Base-by-base conservation (phyloP, 139 green algal species). In the Pleodorina starrii region DNA sequence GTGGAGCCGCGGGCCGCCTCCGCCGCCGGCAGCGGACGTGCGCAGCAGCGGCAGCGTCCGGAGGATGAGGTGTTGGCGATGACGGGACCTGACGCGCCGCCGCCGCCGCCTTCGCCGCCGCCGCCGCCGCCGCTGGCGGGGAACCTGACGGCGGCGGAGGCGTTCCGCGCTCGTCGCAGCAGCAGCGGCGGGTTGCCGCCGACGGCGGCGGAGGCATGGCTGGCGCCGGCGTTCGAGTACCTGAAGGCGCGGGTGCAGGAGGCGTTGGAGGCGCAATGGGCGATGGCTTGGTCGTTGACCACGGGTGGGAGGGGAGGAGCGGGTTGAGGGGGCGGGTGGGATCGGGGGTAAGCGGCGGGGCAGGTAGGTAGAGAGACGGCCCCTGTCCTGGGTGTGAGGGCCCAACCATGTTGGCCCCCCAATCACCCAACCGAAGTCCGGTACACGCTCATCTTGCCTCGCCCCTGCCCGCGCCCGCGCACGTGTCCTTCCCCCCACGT, bases 191-290 rank as follows among this genome's bases (percentile, higher is more conserved):
- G 21, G 6, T 21, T 66, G 54, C 29, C 54, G 54, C 54, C 21
- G 27, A 73, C 2, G n/a, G 74, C 74, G 14, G 54, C 79, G 27
- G 79, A 86, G 51, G 23, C 79, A 16, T 86, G 79, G 83, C 48
- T 88, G 43, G 46, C 23, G 44, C 83, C 83, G 0, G 83, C 83
- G 27, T 88, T 88, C 46, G 35, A 43, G 25, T 72, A n/a, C 46
- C 83, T 88, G n/a, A 66, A 59, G 83, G 6, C 36, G 11, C 35
- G 36, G 7, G 68, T 88, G 46, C 46, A 81, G 44, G 21, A 50
- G 82, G 35, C 46, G 32, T 35, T 50, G 32, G 17, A 68, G 66
- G 10, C 38, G 63, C 5, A 27, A 0, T 88, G 54, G 17, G 82
- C 82, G 4, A 12, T n/a, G 66, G 82, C 44, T 6, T 88, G 82